These are phyloP conservation scores for Ustanciosporium gigantosporum DNA, from an alignment of 1,284 basidiomycete genomes.

Conservation along the genomic window DNA sequence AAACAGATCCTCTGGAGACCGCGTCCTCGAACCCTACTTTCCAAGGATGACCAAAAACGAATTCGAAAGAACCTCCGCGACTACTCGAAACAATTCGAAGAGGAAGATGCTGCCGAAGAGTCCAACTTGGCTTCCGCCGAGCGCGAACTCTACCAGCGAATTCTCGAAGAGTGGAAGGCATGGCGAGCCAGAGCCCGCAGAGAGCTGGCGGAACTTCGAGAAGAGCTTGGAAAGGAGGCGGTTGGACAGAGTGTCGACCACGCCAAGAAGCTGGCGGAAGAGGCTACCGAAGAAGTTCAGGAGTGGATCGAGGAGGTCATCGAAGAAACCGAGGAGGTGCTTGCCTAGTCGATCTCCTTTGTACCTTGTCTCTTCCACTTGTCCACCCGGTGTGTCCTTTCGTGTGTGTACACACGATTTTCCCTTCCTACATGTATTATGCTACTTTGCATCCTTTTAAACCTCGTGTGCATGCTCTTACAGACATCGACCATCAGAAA, in stretches of 20 bases:
- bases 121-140: conserved; percentile 91
- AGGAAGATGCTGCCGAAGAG: conserved; percentile 94
- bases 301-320: conserved; percentile 61
- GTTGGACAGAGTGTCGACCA: conserved; percentile 36
- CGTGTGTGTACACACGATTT: conserved; percentile 9
- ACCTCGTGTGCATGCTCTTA: too few relatives aligned
- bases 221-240: conserved; percentile 36
- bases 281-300: conserved; percentile 58
- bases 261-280: conserved; percentile 50
- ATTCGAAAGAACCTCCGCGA: conserved; percentile 90
- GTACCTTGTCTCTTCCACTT: background rate
- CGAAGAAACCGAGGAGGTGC: conserved; percentile 59
- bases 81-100: conserved; percentile 88
- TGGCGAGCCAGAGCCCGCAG: conserved; percentile 67
- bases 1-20: conserved; percentile 99
- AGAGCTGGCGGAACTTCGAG: conserved; percentile 42
- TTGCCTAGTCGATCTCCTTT: conserved; percentile 22
- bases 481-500: too few relatives aligned
- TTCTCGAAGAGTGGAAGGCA: conserved; percentile 98
- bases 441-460: too few relatives aligned
- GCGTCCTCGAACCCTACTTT: conserved; percentile 81
- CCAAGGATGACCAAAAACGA: conserved; percentile 84
- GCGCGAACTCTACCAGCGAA: conserved; percentile 83
- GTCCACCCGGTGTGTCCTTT: background rate
- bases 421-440: too few relatives aligned